These are phyloP conservation scores for Aspergillus steynii DNA, from an alignment of 495 filamentous ascomycete species.

Conservation along the genomic window DNA sequence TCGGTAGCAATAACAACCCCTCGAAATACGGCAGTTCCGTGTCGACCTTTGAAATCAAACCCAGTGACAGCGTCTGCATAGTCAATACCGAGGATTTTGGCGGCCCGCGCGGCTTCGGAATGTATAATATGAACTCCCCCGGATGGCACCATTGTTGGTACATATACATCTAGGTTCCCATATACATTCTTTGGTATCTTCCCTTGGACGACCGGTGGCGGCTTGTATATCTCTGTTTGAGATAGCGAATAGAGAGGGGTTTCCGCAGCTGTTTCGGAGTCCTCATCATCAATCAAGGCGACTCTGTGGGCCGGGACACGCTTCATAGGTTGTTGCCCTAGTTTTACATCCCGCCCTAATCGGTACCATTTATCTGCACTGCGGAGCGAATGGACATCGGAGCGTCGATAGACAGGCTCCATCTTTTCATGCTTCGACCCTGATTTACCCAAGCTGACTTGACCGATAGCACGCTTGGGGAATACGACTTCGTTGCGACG, in stretches of 20 bases:
- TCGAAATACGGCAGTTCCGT: slow-evolving; percentile 74
- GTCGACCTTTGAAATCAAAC: slow-evolving; percentile 79
- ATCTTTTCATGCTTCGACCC: slow-evolving; percentile 51
- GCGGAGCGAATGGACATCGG: slow-evolving; percentile 73
- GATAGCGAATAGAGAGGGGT: slow-evolving; percentile 66
- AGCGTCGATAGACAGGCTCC: slow-evolving; percentile 73
- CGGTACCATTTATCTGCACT: slow-evolving; percentile 87
- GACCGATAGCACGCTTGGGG: slow-evolving; percentile 71
- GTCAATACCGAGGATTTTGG: slow-evolving; percentile 77
- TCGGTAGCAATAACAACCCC: slow-evolving; percentile 76
- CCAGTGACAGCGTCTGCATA: slow-evolving; percentile 88
- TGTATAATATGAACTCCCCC: slow-evolving; percentile 74
- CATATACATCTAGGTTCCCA: slow-evolving; percentile 89
- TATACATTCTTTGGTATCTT: slow-evolving; percentile 81
- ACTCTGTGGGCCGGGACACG: slow-evolving; percentile 52
- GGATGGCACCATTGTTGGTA: slow-evolving; percentile 85
- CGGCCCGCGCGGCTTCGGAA: slow-evolving; percentile 68
- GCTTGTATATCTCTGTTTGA: slow-evolving; percentile 74
- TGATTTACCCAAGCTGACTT: slow-evolving; percentile 68
- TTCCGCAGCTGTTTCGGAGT: slow-evolving; percentile 41
- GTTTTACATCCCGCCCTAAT: slow-evolving; percentile 72
- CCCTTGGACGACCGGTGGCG: slow-evolving; percentile 74
- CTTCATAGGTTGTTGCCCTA: slow-evolving; percentile 76
- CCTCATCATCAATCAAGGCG: slow-evolving; percentile 40
- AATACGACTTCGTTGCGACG: slow-evolving; percentile 76